phyloP scores from a whole-genome alignment of 2,329 filamentous ascomycete genomes.

The Ceratocystis ficicola region DNA sequence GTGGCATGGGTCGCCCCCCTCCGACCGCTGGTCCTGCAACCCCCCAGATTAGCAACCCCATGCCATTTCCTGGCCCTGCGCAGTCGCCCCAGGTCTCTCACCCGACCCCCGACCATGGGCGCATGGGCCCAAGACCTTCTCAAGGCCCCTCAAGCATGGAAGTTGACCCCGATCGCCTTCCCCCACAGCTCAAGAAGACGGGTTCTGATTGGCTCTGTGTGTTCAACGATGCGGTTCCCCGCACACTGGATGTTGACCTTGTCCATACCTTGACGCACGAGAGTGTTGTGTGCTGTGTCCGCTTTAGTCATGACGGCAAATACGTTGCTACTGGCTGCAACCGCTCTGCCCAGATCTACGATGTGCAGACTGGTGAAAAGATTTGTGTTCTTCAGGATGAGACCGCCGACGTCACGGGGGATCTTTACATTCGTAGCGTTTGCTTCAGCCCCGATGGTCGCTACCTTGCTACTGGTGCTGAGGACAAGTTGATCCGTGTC shows the following conservation, averaged over 20 bases:
- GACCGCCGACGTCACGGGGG: slow-evolving; percentile 71
- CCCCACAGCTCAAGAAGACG: slow-evolving; percentile 76
- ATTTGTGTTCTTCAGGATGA: slow-evolving; percentile 86
- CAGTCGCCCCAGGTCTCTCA: slow-evolving; percentile 81
- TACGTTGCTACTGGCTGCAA: slow-evolving; percentile 97
- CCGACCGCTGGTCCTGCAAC: slow-evolving; percentile 59
- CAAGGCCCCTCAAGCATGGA: slow-evolving; percentile 40
- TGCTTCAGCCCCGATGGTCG: slow-evolving; percentile 96
- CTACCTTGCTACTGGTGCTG: slow-evolving; percentile 87
- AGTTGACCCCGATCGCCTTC: slow-evolving; percentile 73
- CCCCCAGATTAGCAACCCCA: slow-evolving; percentile 79
- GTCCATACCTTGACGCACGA: slow-evolving; percentile 88
- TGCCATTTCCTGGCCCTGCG: slow-evolving; percentile 70
- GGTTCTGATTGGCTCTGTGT: slow-evolving; percentile 91
- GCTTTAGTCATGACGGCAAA: slow-evolving; percentile 91
- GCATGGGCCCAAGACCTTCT: slow-evolving; percentile 35
- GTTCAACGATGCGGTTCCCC: slow-evolving; percentile 85
- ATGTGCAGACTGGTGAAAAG: slow-evolving; percentile 75
- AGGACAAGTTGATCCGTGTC: slow-evolving; percentile 93
- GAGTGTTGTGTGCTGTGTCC: slow-evolving; percentile 94
- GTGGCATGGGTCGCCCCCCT: slow-evolving; percentile 54
- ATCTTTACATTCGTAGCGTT: slow-evolving; percentile 93
- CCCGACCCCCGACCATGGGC: slow-evolving; percentile 58
- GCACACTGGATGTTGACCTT: slow-evolving; percentile 82
- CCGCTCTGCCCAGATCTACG: slow-evolving; percentile 97